Evolutionary conservation across 108 stramenopile genomes (phyloP).

Genomic region (Stephanodiscus minutulus): DNA sequence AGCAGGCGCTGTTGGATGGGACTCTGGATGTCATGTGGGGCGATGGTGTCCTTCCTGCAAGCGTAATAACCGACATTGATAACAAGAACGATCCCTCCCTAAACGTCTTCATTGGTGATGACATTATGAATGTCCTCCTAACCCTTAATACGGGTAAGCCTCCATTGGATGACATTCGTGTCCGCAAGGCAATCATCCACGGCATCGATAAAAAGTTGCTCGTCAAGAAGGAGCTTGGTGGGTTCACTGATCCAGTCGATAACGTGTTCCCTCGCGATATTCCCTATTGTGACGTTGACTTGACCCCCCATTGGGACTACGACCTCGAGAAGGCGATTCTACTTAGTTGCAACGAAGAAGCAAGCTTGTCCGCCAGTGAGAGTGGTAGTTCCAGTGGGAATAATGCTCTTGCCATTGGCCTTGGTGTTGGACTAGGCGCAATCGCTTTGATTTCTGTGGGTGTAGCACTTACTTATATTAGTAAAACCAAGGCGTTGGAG

Average conservation of each 20-base stretch:
- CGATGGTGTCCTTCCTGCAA: conserved; percentile 22
- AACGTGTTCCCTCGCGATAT: conserved; percentile 33
- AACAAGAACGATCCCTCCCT: conserved; percentile 12
- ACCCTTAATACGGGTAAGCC: conserved; percentile 41
- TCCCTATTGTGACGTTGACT: conserved; percentile 50
- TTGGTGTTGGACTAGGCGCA: conserved; percentile 14
- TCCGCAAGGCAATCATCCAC: conserved; percentile 45
- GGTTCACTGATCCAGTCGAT: conserved; percentile 22
- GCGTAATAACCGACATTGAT: conserved; percentile 14
- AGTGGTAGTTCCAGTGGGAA: neutral
- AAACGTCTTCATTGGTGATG: conserved; percentile 21
- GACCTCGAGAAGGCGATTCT: conserved; percentile 50
- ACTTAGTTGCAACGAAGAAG: conserved; percentile 29
- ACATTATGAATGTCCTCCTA: conserved; percentile 39
- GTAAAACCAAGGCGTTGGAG: conserved; percentile 2
- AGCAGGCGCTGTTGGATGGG: conserved; percentile 37
- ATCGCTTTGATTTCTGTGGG: neutral
- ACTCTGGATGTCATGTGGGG: conserved; percentile 46
- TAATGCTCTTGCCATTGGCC: conserved; percentile 1
- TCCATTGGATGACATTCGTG: conserved; percentile 36
- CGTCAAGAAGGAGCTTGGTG: conserved; percentile 36
- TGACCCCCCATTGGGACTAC: conserved; percentile 48
- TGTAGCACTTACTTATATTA: conserved; percentile 1
- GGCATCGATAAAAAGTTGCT: conserved; percentile 40
- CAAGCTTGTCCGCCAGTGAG: neutral